Base-by-base conservation (phyloP, 495 filamentous ascomycete genomes). In the Hyaloscypha finlandica region DNA sequence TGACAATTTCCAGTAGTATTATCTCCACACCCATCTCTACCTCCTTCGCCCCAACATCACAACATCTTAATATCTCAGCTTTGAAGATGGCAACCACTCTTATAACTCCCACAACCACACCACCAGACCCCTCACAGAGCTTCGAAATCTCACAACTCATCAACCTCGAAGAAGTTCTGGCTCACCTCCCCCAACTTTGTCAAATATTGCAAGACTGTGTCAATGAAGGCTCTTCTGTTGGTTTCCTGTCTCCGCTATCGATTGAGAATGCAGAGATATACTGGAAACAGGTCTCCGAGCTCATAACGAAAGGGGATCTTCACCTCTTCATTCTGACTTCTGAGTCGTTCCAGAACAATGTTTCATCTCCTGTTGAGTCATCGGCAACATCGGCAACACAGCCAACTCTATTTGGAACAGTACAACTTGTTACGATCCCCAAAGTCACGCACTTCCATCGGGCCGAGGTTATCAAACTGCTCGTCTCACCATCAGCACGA, bases 271-370 rank as follows among this genome's bases (percentile, higher is more conserved):
- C 56, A 6, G 12, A 53, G 11, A 29, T 9, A 51, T 66, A 66
- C 57, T 59, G 64, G 64, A 59, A 22, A 8, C 19, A 22, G 8
- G 29, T 59, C 35, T 20, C 52, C 8, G 9, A 35, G 8, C 22
- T 9, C 19, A n/a, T 51, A 31, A 2, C 22, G 32, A 53, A 33
- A 42, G 33, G 33, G 25, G 61, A 22, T 12, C 42, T 66, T 3
- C 45, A 60, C 31, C 64, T 66, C 16, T 66, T 66, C 42, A 52
- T 66, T 35, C 55, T 66, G 12, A n/a, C 30, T 11, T 56, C 64
- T 8, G 35, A 37, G 35, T 37, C 35, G 12, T 9, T 42, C 63
- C 5, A 6, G 8, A 37, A 37, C 12, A 12, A 12, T 3, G 12
- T 12, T 37, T 37, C 12, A 37, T 37, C 35, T 37, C 12, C 12